These are phyloP conservation scores for Globisporangium middletonii DNA, from an alignment of 352 stramenopile genomes.

Conservation along the genomic window DNA sequence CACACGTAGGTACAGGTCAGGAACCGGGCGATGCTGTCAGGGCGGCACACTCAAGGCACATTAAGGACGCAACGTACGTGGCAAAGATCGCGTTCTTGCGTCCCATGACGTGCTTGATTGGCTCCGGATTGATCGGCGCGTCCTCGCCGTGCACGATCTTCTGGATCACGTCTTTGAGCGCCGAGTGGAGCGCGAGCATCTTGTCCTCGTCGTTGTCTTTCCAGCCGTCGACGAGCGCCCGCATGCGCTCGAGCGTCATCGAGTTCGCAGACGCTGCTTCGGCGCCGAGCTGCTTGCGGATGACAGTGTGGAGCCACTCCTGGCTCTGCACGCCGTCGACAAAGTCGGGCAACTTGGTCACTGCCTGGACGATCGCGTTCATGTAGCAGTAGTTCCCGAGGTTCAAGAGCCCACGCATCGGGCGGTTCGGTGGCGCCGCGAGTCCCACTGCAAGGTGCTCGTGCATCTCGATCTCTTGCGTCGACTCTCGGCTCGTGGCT, in stretches of 20 bases:
- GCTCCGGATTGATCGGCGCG: slow-evolving; percentile 66
- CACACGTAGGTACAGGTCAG: neutral
- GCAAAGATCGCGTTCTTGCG: slow-evolving; percentile 76
- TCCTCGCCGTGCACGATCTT: slow-evolving; percentile 61
- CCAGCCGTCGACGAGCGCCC: slow-evolving; percentile 43
- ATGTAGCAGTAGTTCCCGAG: slow-evolving; percentile 93
- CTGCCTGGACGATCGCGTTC: slow-evolving; percentile 90
- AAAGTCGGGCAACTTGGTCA: slow-evolving; percentile 71
- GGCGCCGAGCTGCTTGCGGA: slow-evolving; percentile 36
- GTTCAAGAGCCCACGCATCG: slow-evolving; percentile 89
- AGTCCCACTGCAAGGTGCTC: neutral
- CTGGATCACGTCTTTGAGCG: slow-evolving; percentile 49
- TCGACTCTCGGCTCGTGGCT: slow-evolving; percentile 9
- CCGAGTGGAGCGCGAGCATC: slow-evolving; percentile 47
- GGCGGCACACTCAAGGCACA: neutral
- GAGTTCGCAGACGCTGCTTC: slow-evolving; percentile 11
- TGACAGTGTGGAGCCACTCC: slow-evolving; percentile 50
- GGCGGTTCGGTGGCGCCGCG: slow-evolving; percentile 1
- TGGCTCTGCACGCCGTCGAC: slow-evolving; percentile 37
- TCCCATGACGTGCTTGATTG: slow-evolving; percentile 74
- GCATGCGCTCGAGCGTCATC: slow-evolving; percentile 40
- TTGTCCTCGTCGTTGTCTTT: slow-evolving; percentile 38
- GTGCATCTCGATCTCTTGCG: slow-evolving; percentile 9
- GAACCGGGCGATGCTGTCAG: neutral
- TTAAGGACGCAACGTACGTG: slow-evolving; percentile 41